These are phyloP conservation scores for Aspergillus ellipticus DNA, from an alignment of 495 filamentous ascomycete species.

Conservation along the genomic window DNA sequence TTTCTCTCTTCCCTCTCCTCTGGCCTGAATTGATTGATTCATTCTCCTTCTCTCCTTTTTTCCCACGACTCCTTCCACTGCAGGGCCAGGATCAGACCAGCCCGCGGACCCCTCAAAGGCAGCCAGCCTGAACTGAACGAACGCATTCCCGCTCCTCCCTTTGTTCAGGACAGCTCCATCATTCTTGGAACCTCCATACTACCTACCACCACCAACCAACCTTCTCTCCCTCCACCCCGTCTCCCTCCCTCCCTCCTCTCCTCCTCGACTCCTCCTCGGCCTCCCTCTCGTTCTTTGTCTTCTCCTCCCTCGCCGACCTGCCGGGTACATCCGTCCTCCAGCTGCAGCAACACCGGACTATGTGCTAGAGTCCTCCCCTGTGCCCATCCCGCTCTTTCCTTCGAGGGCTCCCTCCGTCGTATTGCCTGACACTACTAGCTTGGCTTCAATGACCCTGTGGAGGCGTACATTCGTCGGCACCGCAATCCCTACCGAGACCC, in stretches of 20 bases:
- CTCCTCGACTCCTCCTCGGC: conserved; percentile 5
- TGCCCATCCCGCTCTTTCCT: background rate
- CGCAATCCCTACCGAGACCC: conserved; percentile 21
- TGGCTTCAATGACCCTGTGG: conserved; percentile 32
- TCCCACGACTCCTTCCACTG: background rate
- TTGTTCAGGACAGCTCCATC: conserved; percentile 19
- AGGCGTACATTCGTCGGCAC: conserved; percentile 23
- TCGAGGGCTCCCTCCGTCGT: conserved; percentile 42
- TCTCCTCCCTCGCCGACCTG: background rate
- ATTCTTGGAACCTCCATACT: conserved; percentile 13
- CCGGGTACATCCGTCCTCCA: background rate
- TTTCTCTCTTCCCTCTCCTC: conserved; percentile 7
- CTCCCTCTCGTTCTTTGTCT: background rate
- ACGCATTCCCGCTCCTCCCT: conserved; percentile 24
- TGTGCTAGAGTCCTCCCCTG: conserved; percentile 7
- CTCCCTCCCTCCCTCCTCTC: conserved; percentile 4
- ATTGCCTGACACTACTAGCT: conserved; percentile 66
- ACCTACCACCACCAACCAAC: conserved; percentile 11
- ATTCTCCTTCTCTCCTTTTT: conserved; percentile 5
- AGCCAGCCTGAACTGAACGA: background rate
- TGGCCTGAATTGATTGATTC: background rate
- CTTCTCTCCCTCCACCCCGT: conserved; percentile 6
- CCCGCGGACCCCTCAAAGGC: background rate
- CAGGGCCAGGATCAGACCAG: background rate
- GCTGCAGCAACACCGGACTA: conserved; percentile 4